Base-by-base conservation (phyloP, 2,329 filamentous ascomycete species). In the Trichoderma hamatum region DNA sequence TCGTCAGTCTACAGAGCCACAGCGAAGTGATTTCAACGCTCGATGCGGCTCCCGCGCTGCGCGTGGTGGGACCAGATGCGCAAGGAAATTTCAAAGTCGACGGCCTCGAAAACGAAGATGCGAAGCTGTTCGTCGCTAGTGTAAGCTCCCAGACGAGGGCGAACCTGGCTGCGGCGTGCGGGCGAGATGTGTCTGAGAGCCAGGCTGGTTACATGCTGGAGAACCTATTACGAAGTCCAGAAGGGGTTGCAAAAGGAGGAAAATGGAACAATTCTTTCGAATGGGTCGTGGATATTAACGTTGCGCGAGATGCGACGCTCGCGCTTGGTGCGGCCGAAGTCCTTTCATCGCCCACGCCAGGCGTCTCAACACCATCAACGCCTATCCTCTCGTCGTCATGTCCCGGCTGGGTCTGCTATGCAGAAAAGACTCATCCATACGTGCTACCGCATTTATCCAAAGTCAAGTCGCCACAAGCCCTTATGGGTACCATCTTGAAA, bases 351-450 rank as follows among this genome's bases (percentile, higher is more conserved):
- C 68, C 75, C 30, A 73, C 70, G 28, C 71, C 78, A 5, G 72
- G 67, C 34, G 30, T 69, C 24, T 43, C 65, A 9, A 59, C 71
- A 10, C 75, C 75, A 21, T 59, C 73, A 56, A 83, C 83, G 66
- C 92, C 93, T 0, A 89, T 95, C 34, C 85, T 99, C 54, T 93
- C 94, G 10, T 94, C 94, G 3, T 93, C 93, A 24, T 99, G 96
- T 78, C 96, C 96, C 0, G 96, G 96, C 9, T 99, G 96, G 94
- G 95, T 99, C 68, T 99, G 96, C 81, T 99, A 99, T 76, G 95
- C 95, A 30, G 96, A 99, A 79, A 98, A 99, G 82, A 98, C 95
- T 67, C 96, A 99, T 76, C 94, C 96, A 1, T 91, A 97, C 76
- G 89, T 98, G 67, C 85, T 99, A 61, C 93, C 94, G 32, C 94